Evolutionary conservation across 768 basidiomycete species (phyloP).

Genomic region (Tricholoma saponaceum): DNA sequence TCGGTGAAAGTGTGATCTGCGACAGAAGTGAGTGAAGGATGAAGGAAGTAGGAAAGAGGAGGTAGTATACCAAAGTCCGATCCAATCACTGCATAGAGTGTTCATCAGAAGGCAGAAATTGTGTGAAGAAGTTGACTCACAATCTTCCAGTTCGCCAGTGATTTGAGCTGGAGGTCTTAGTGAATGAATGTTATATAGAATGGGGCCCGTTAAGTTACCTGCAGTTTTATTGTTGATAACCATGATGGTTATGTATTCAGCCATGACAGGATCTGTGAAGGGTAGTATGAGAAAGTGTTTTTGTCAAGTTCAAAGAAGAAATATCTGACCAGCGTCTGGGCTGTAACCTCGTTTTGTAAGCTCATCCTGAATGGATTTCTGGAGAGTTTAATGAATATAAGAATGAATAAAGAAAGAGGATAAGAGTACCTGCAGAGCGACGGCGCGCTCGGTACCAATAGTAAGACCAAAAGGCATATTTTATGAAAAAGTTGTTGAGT

Average conservation of each 20-base stretch:
- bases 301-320: constrained; percentile 6
- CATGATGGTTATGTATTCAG: constrained; percentile 94
- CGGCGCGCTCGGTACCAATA: constrained; percentile 76
- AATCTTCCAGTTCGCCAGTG: constrained; percentile 80
- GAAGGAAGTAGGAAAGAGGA: constrained; percentile 8
- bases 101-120: constrained; percentile 1
- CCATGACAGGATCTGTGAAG: constrained; percentile 80
- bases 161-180: constrained; percentile 62
- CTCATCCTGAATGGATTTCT: constrained; percentile 82
- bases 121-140: constrained; percentile 35
- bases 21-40: constrained; percentile 12
- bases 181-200: background rate
- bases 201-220: constrained; percentile 40
- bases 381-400: constrained; percentile 10
- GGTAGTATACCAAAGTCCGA: constrained; percentile 60
- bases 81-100: constrained; percentile 57
- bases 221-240: constrained; percentile 87
- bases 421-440: constrained; percentile 56
- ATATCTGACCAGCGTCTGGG: constrained; percentile 64
- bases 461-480: constrained; percentile 72
- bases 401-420: background rate
- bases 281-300: background rate
- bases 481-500: constrained; percentile 6
- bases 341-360: constrained; percentile 72
- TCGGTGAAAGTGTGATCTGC: constrained; percentile 80